Base-by-base conservation (phyloP, 371 early-diverging fungal species). In the Syncephalis plumigaleata region DNA sequence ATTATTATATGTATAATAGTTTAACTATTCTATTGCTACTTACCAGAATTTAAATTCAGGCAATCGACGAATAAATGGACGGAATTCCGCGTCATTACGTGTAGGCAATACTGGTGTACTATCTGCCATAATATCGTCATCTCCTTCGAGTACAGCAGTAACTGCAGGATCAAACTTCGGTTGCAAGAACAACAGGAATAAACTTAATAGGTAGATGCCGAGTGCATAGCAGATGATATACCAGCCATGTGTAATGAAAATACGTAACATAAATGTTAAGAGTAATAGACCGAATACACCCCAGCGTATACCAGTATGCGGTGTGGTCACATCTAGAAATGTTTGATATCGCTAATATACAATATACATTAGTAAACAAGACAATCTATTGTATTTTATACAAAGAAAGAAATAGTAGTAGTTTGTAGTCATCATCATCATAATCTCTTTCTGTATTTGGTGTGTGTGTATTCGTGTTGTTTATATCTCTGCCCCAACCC, bases 1-100 rank as follows among this genome's bases (percentile, higher is more conserved):
- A n/a, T n/a, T 13, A 36, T 36, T 11, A 45, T 13, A 45, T 8
- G 43, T n/a, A 42, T 9, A 17, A 16, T 42, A 42, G 17, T 42
- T 9, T 11, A 9, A 9, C 9, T 9, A 42, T 17, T 11, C 17
- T 16, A 9, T 11, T 17, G n/a, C n/a, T n/a, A n/a, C n/a, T 54
- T 70, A 81, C 99, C 99, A 99, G 62, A 94, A 98, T 61, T 94
- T 93, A 72, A 97, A 98, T 68, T 99, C 99, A n/a, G 99, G 99
- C 42, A 99, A 70, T 53, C 96, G 71, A 55, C 99, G 71, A 49
- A 98, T 88, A 64, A 98, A 98, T 2, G 99, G 99, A 45, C 81
- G 73, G 57, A 98, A 98, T 66, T 98, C 98, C 51, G 98, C 97
- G 54, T 94, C 93, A 3, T 67, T 73, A 47, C 79, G 78, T 25